These are phyloP conservation scores for Sporobolus alterniflorus DNA, from an alignment of 202 grass and related monocot genomes.

Conservation along the genomic window DNA sequence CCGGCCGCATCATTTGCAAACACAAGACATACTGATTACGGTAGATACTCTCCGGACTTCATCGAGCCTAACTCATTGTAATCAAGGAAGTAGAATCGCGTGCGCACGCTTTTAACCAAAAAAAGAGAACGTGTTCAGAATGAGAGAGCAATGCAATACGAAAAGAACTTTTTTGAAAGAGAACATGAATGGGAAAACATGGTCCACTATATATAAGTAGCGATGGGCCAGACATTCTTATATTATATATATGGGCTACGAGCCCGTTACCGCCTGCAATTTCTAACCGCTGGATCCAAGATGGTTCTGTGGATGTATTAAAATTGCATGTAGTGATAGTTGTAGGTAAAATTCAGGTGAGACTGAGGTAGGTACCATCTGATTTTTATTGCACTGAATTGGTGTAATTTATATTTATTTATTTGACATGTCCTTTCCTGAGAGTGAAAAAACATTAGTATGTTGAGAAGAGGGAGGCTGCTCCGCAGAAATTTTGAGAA, in stretches of 20 bases:
- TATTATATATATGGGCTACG: neutral
- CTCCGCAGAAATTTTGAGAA: too few relatives aligned
- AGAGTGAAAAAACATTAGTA: too few relatives aligned
- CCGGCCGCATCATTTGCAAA: conserved; percentile 24
- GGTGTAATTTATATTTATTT: too few relatives aligned
- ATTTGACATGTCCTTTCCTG: too few relatives aligned
- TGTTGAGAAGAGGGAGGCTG: too few relatives aligned
- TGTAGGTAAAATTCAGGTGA: too few relatives aligned
- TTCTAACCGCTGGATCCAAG: too few relatives aligned
- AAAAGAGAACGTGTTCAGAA: neutral
- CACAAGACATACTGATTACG: neutral
- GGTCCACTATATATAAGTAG: neutral
- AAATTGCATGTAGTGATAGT: too few relatives aligned
- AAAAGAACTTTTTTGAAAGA: neutral
- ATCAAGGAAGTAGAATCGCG: neutral
- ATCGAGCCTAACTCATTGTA: neutral
- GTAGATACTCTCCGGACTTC: neutral
- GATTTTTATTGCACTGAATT: too few relatives aligned
- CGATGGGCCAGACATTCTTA: neutral
- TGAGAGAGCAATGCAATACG: neutral
- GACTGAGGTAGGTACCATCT: too few relatives aligned
- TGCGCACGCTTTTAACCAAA: neutral
- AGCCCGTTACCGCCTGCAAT: neutral
- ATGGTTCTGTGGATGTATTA: too few relatives aligned
- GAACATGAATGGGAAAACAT: too few relatives aligned